Base-by-base conservation (phyloP, 2,329 filamentous ascomycete genomes). In the Nigrograna mackinnonii region DNA sequence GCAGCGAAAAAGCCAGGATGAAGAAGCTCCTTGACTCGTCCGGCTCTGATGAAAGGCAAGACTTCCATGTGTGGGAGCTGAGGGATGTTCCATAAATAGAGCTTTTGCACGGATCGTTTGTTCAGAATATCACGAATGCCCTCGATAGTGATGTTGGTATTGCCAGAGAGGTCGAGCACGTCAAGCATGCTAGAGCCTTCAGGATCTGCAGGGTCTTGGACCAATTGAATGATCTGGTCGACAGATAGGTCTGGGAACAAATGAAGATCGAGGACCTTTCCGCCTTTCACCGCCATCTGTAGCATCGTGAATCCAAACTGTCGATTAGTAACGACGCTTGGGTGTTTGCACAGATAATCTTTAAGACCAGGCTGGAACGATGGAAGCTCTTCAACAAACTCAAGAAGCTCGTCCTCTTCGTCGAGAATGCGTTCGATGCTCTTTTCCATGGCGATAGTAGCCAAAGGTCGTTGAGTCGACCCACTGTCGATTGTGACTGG, bases 391-490 rank as follows among this genome's bases (percentile, higher is more conserved):
- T 43, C 44, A 3, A 40, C 38, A 3, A 37, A 22, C 7, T 35
- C 22, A 6, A 20, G 28, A 5, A 31, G 19, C 6, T 30, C 18
- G n/a, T 43, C 40, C 3, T 36, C 20, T n/a, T 39, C 40, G n/a
- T 43, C 36, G 11, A 47, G 26, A 7, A 40, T 13, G 5, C 16
- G 19, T 28, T 47, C 40, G 30, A 47, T 36, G 9, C n/a, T 24
- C 22, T 30, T 35, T 22, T 39, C 31, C 26, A 40, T 39, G 2
- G 44, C n/a, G 3, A 43, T n/a, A 7, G 22, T 14, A 9, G 40
- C 18, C 6, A 40, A 34, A n/a, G 9, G 24, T n/a, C n/a, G n/a
- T n/a, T n/a, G n/a, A n/a, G n/a, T n/a, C n/a, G n/a, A n/a, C n/a
- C n/a, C n/a, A n/a, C n/a, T n/a, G n/a, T n/a, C n/a, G n/a, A n/a